Conservation (phyloP, 148 eudicot genomes). For the Suaeda aralocaspica region DNA sequence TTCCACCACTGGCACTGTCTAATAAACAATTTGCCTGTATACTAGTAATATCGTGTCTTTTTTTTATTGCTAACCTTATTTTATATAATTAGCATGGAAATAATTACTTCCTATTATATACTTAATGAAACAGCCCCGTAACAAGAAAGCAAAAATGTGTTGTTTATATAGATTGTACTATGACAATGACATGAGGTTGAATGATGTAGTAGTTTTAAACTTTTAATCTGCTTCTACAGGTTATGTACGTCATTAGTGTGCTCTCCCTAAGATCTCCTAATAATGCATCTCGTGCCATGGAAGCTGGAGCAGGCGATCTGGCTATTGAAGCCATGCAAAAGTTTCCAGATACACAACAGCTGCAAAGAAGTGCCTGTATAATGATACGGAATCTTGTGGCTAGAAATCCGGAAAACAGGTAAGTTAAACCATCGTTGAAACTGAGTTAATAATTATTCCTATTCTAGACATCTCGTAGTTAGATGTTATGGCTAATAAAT, state of each 20-base stretch:
- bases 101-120: not conserved
- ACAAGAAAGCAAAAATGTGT: not conserved
- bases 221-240: constrained; percentile 36
- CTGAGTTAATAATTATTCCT: not conserved
- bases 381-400: constrained; percentile 94
- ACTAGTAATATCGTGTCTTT: not conserved
- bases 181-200: not conserved
- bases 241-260: constrained; percentile 65
- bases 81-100: too few species aligned
- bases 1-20: not conserved
- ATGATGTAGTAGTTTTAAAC: not conserved
- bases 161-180: not conserved
- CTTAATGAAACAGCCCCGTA: not conserved
- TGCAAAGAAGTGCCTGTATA: constrained; percentile 75
- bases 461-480: not conserved
- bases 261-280: constrained; percentile 85
- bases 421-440: constrained; percentile 9
- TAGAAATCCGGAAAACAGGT: constrained; percentile 91
- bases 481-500: not conserved
- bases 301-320: constrained; percentile 97
- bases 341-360: constrained; percentile 60
- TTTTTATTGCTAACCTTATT: not conserved
- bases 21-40: not conserved
- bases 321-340: constrained; percentile 85
- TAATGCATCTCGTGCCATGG: constrained; percentile 75